Evolutionary conservation across 805 yeast genomes (phyloP), one percentile per base, ranked within the genome.

Genomic region (Tetrapisispora fleetii): DNA sequence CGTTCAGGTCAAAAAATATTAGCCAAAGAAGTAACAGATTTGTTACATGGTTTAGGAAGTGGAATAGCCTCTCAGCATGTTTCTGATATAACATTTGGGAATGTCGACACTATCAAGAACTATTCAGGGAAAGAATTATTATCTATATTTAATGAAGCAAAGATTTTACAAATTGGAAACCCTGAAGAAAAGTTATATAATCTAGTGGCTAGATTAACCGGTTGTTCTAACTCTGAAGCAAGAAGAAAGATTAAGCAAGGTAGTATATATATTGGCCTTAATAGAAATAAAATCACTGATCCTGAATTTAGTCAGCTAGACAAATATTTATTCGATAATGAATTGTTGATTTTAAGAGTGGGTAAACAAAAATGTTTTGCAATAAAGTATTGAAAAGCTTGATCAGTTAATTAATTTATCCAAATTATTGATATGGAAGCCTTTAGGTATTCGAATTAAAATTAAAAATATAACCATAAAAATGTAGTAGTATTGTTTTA

Each of bases 21-120:
- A 30, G 98, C 98, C 0, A 67, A 77, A 35, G 96, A 91, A 60
- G 85, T 90, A 43, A 84, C 91, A 7, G 95, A 88, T 58, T 71
- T 93, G 58, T 74, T 93, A 39, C 96, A 90, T 65, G 98, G 98
- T 0, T 73, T 71, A 9, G 91, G 89, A 4, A 74, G 75, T 10
- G 90, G 96, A 3, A 71, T 75, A 24, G 76, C 79, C 37, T 85
- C 93, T 55, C 77, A 79, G 19, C 69, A 75, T 21, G 75, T 86
- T 16, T 81, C 95, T 16, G 75, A 81, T 6, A 75, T 85, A 47
- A 61, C 89, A 37, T 89, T 80, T 64, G 60, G 59, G 9, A 42
- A 46, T 27, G 27, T 36, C 14, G 41, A 48, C 4, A 24, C 21
- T 3, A 17, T 19, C 7, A 41, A 40, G 2, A 21, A n/a, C 3